Evolutionary conservation across 2,329 filamentous ascomycete genomes (phyloP).

Genomic region (Trichoderma breve): DNA sequence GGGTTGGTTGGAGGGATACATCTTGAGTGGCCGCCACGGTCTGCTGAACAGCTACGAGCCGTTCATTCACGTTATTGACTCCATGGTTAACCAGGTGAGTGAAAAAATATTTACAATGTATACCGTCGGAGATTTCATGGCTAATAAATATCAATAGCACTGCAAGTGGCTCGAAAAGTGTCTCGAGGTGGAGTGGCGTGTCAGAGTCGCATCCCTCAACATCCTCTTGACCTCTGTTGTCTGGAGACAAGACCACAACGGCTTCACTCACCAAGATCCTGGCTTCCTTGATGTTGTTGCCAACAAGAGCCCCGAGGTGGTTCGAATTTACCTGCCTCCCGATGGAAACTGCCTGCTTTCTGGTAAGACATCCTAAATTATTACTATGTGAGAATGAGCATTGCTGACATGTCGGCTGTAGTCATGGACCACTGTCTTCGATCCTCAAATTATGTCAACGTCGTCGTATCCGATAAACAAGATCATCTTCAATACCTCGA

Average conservation of each 20-base stretch:
- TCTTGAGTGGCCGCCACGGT: conserved; percentile 72
- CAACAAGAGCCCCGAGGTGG: conserved; percentile 77
- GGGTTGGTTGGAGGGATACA: conserved; percentile 77
- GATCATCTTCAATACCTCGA: conserved; percentile 72
- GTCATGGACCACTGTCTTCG: conserved; percentile 74
- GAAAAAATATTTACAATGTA: too few species aligned
- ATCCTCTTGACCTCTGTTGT: conserved; percentile 76
- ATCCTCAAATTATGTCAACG: conserved; percentile 76
- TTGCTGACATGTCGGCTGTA: background rate
- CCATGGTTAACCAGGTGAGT: conserved; percentile 72
- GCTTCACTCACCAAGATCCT: conserved; percentile 78
- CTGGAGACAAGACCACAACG: conserved; percentile 81
- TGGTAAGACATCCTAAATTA: conserved; percentile 27
- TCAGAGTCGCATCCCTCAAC: conserved; percentile 71
- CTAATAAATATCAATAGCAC: conserved; percentile 45
- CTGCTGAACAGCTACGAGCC: conserved; percentile 79
- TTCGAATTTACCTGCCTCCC: conserved; percentile 76
- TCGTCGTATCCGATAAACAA: conserved; percentile 77
- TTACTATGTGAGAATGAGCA: background rate
- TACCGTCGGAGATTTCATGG: background rate
- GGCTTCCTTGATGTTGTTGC: conserved; percentile 77
- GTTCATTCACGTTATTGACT: conserved; percentile 80
- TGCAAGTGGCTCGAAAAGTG: conserved; percentile 85
- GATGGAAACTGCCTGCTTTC: conserved; percentile 77
- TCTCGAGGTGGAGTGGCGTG: conserved; percentile 74